These are phyloP conservation scores for Neurospora sublineolata DNA, from an alignment of 495 filamentous ascomycete genomes.

Conservation along the genomic window DNA sequence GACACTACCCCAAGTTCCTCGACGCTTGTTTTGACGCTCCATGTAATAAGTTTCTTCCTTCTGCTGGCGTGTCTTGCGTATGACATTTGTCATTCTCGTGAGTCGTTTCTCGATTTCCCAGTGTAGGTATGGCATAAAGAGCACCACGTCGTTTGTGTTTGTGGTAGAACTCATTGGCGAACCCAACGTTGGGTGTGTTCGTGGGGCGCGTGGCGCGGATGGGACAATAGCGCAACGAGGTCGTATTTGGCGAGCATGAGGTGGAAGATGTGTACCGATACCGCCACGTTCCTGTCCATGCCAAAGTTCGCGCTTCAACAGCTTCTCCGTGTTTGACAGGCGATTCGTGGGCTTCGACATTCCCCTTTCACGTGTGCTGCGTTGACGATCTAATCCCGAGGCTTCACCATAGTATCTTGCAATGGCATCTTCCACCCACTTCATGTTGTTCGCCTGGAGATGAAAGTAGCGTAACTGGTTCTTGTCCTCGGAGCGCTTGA, in stretches of 20 bases:
- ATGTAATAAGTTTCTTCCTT: constrained; percentile 10
- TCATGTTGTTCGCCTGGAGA: constrained; percentile 21
- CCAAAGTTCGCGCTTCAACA: constrained; percentile 19
- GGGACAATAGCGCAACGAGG: constrained; percentile 16
- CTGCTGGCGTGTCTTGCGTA: constrained; percentile 9
- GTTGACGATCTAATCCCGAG: constrained; percentile 5
- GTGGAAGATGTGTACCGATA: constrained; percentile 11
- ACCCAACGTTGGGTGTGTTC: neutral
- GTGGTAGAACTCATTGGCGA: neutral
- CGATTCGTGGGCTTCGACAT: neutral
- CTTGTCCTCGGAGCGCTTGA: constrained; percentile 8
- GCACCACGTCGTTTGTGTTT: neutral
- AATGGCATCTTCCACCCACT: constrained; percentile 18
- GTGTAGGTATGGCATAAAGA: constrained; percentile 16
- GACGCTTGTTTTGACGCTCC: constrained; percentile 12
- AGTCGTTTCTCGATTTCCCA: constrained; percentile 19
- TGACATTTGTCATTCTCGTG: constrained; percentile 16
- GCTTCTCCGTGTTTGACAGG: constrained; percentile 15
- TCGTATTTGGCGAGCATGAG: constrained; percentile 17
- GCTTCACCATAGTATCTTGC: constrained; percentile 14
- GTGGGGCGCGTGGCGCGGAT: constrained; percentile 6
- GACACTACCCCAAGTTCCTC: constrained; percentile 15
- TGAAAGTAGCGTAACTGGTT: constrained; percentile 20
- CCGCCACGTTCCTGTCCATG: constrained; percentile 17
- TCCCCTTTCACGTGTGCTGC: neutral